phyloP scores from a whole-genome alignment of 179 eudicot species.

The Amaranthus tricolor region DNA sequence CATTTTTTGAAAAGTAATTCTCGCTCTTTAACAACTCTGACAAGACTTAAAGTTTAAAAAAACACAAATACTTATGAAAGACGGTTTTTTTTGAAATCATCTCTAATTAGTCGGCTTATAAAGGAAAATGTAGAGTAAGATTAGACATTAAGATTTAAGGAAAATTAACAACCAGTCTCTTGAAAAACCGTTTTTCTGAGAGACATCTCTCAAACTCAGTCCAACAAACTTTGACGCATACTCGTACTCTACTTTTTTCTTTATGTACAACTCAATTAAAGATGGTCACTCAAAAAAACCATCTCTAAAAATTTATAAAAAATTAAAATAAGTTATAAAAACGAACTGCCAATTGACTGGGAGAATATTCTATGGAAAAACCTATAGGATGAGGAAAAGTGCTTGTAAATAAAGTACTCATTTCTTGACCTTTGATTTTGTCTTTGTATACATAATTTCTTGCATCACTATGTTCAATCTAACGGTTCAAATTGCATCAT shows the following conservation, averaged over 20 bases:
- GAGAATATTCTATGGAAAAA: conserved; percentile 9
- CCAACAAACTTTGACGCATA: too few species aligned
- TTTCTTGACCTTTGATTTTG: conserved; percentile 23
- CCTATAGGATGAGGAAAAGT: conserved; percentile 27
- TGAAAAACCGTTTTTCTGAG: too few species aligned
- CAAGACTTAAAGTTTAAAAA: too few species aligned
- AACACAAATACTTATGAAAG: too few species aligned
- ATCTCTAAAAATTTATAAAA: background rate
- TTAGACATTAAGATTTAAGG: too few species aligned
- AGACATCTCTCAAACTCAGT: too few species aligned
- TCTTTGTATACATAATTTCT: conserved; percentile 10
- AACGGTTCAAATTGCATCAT: conserved; percentile 2
- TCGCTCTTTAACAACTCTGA: too few species aligned
- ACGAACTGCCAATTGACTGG: conserved; percentile 7
- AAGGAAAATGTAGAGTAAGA: too few species aligned
- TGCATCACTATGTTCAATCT: background rate
- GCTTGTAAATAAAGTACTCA: conserved; percentile 7
- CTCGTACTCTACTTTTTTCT: background rate
- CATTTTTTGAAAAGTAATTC: too few species aligned
- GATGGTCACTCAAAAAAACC: background rate
- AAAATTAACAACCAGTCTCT: too few species aligned
- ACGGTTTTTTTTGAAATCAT: too few species aligned
- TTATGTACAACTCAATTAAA: background rate
- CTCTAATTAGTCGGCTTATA: too few species aligned
- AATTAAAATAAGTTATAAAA: background rate